A percentile compares a stretch with the other conserved stretches of the same genome.
These are phyloP conservation scores for Phytomonas francai DNA, from an alignment of 208 protist species.

Conservation along the genomic window DNA sequence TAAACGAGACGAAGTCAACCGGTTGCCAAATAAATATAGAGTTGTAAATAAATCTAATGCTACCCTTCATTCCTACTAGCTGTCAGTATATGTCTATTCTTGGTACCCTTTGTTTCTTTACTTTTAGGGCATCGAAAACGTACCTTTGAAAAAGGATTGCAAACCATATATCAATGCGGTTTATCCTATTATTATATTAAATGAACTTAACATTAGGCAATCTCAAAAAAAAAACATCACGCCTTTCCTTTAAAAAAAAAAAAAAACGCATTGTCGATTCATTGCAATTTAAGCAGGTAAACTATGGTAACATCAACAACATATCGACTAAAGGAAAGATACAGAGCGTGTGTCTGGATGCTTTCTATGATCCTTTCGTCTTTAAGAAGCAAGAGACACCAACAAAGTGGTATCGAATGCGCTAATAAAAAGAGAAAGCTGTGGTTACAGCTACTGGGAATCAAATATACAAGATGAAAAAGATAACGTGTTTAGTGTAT, in stretches of 20 bases:
- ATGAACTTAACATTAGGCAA: background rate
- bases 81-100: background rate
- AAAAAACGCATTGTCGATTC: background rate
- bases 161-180: background rate
- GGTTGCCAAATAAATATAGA: background rate
- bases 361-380: background rate
- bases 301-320: background rate
- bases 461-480: background rate
- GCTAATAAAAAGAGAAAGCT: background rate
- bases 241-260: background rate
- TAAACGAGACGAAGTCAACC: background rate
- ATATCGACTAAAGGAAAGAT: background rate
- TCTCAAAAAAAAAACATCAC: background rate
- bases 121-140: background rate
- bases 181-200: background rate
- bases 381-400: constrained; percentile 9
- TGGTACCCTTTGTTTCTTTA: background rate
- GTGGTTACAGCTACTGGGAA: background rate
- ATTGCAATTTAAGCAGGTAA: background rate
- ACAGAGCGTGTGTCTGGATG: background rate
- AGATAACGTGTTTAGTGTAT: background rate
- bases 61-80: background rate
- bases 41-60: background rate
- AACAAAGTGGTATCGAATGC: background rate
- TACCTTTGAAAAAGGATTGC: background rate